Evolutionary conservation across 345 rosid genomes (phyloP), one percentile per base, ranked within the genome.

Genomic region (Iberis pinnata): DNA sequence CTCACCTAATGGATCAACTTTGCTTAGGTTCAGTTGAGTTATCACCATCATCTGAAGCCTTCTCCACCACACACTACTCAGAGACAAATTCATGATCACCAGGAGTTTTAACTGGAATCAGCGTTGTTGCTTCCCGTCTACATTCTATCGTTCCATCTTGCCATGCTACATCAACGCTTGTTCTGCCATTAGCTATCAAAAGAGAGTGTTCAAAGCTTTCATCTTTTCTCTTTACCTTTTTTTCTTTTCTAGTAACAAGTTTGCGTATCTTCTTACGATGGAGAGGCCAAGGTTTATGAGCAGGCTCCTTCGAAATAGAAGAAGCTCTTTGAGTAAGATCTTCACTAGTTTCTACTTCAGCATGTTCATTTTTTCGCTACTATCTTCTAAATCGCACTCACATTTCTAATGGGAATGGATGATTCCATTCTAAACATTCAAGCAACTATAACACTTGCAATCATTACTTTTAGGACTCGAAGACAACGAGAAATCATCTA

Each of bases 81-180:
- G 94, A 61, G 54, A 83, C 80, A 74, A 88, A 93, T 76, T 93
- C 99, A 54, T 88, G 97, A 77, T 93, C 97, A 67, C 97, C 97
- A 44, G 95, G 99, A 49, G 80, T 93, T 70, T 88, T 95, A 60
- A 93, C 76, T 47, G 99, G 95, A 74, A 86, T 78, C 79, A 88
- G 63, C 29, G 65, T 67, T 25, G 70, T 80, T 31, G 92, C 78
- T 55, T 70, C 73, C 51, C 84, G 61, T 26, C 78, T 76, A 47
- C 18, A 19, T 63, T 78, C 94, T 49, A 60, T 59, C 20, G 70
- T 76, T 50, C 99, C 95, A 67, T 86, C 95, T 60, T 93, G 99
- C 97, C 97, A 93, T 19, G 75, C 78, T 51, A 93, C 87, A 80
- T 82, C 87, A 71, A 86, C 86, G 24, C 43, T 63, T 27, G 87